These are phyloP conservation scores for Dothideomycetes sp. DNA, from an alignment of 2,329 filamentous ascomycete genomes.

Conservation along the genomic window DNA sequence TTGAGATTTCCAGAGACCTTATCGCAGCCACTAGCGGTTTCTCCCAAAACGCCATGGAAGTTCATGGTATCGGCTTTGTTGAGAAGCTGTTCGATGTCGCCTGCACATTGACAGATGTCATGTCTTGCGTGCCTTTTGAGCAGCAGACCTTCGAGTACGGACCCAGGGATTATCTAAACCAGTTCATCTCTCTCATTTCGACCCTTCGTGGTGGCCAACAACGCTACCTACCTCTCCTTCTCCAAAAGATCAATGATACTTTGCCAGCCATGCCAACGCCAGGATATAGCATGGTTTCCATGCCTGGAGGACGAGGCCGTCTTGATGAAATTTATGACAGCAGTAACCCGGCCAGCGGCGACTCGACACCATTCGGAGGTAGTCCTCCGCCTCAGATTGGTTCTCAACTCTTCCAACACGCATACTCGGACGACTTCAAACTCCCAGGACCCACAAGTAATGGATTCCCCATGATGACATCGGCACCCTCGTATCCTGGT, in stretches of 20 bases:
- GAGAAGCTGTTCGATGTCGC: constrained; percentile 74
- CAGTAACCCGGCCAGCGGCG: constrained; percentile 21
- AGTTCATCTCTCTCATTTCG: constrained; percentile 57
- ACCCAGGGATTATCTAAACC: constrained; percentile 64
- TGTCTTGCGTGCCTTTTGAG: constrained; percentile 52
- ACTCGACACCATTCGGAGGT: constrained; percentile 16
- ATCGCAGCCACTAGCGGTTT: constrained; percentile 60
- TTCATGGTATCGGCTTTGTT: constrained; percentile 64
- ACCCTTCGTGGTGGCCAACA: constrained; percentile 65
- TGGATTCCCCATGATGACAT: constrained; percentile 8
- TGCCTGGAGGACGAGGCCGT: constrained; percentile 18
- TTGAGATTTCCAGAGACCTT: constrained; percentile 53
- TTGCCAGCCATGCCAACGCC: constrained; percentile 22
- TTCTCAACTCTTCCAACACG: constrained; percentile 5
- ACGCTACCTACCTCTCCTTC: constrained; percentile 66
- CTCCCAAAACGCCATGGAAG: constrained; percentile 61
- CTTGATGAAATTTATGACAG: constrained; percentile 26
- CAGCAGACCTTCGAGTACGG: constrained; percentile 51
- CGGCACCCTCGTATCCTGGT: constrained; percentile 2
- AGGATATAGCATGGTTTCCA: constrained; percentile 21
- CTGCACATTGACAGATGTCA: constrained; percentile 62
- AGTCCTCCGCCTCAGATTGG: constrained; percentile 9
- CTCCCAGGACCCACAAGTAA: constrained; percentile 8
- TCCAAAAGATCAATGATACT: constrained; percentile 63
- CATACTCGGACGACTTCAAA: constrained; percentile 9